Percentiles rank a stretch among this genome's conserved stretches.
Conservation (phyloP, 1,139 yeast genomes). For the Nakaseomyces nivariensis region DNA sequence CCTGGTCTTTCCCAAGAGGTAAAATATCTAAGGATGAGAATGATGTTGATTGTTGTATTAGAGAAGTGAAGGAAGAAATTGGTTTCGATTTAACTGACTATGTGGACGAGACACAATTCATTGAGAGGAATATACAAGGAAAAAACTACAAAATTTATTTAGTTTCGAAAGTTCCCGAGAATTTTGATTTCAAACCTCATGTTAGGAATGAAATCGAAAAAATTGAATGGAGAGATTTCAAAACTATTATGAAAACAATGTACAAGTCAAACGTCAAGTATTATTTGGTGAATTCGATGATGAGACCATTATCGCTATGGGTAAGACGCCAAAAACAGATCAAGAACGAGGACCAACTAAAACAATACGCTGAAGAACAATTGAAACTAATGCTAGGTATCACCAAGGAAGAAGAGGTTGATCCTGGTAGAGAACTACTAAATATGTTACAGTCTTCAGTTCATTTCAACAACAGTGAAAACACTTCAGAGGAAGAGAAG, state of each 20-base stretch:
- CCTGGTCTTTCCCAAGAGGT: constrained; percentile 97
- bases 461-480: constrained; percentile 13
- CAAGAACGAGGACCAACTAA: constrained; percentile 41
- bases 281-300: constrained; percentile 51
- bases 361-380: constrained; percentile 47
- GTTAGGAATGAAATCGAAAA: constrained; percentile 80
- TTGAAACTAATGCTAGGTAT: constrained; percentile 58
- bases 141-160: constrained; percentile 81
- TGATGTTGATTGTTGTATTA: constrained; percentile 84
- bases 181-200: constrained; percentile 60
- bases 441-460: constrained; percentile 45
- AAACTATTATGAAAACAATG: constrained; percentile 27
- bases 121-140: constrained; percentile 74
- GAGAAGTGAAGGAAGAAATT: constrained; percentile 94
- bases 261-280: constrained; percentile 36
- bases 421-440: constrained; percentile 69
- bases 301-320: constrained; percentile 50
- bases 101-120: constrained; percentile 58
- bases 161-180: constrained; percentile 71
- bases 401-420: constrained; percentile 33
- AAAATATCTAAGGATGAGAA: constrained; percentile 89
- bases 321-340: constrained; percentile 45
- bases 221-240: constrained; percentile 55
- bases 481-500: constrained; percentile 13
- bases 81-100: constrained; percentile 72